A percentile compares a stretch with the other conserved stretches of the same genome.
phyloP scores from a whole-genome alignment of 495 filamentous ascomycete genomes.

The Lasiosphaeria ovina region DNA sequence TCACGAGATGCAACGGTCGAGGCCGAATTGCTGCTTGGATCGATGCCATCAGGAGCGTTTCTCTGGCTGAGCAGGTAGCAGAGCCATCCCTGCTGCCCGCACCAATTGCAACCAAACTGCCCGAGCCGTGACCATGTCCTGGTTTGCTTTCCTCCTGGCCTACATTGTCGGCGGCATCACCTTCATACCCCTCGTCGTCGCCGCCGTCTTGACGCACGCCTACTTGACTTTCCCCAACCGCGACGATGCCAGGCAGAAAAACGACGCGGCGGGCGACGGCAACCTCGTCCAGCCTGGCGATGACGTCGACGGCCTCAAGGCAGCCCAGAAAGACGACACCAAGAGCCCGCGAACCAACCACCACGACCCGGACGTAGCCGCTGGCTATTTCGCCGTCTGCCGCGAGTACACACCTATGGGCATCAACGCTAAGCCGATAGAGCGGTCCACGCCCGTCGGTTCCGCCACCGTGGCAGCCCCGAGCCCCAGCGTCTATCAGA shows the following conservation, averaged over 20 bases:
- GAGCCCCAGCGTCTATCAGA: conserved; percentile 92
- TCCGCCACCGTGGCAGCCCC: conserved; percentile 62
- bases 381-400: conserved; percentile 92
- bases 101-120: conserved; percentile 6
- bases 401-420: conserved; percentile 88
- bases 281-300: conserved; percentile 50
- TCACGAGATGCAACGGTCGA: conserved; percentile 8
- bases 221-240: conserved; percentile 64
- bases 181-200: conserved; percentile 74
- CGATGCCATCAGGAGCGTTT: conserved; percentile 26
- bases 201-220: conserved; percentile 62
- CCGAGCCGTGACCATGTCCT: conserved; percentile 56
- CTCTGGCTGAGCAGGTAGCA: conserved; percentile 30
- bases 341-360: conserved; percentile 40
- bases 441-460: conserved; percentile 78
- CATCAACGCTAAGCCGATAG: conserved; percentile 87
- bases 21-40: conserved; percentile 10
- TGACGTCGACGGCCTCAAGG: conserved; percentile 45
- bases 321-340: conserved; percentile 42
- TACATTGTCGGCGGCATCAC: conserved; percentile 91
- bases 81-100: conserved; percentile 4
- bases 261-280: conserved; percentile 27
- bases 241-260: conserved; percentile 30
- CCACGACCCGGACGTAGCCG: conserved; percentile 79
- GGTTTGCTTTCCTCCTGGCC: conserved; percentile 66